These are phyloP conservation scores for Plasmodium knowlesi DNA, from an alignment of 169 alveolate species.

Conservation along the genomic window DNA sequence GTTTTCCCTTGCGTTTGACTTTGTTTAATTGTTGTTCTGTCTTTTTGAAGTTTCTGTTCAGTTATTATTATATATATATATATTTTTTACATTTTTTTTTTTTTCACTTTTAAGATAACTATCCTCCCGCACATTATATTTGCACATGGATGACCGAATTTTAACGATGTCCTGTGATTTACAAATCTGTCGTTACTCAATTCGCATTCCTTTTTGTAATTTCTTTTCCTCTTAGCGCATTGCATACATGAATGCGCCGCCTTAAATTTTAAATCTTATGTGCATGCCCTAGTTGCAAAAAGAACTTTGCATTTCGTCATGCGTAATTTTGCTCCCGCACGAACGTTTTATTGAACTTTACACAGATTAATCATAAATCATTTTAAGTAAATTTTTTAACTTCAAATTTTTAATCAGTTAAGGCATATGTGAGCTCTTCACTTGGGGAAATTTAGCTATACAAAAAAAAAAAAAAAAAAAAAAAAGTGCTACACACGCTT, in stretches of 20 bases:
- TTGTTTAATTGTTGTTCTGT: neutral
- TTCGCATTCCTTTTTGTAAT: neutral
- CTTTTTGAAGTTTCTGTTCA: neutral
- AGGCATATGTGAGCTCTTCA: neutral
- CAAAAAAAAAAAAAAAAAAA: neutral
- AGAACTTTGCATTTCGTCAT: neutral
- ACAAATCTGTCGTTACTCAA: conserved; percentile 1
- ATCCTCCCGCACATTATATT: neutral
- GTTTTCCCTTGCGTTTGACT: neutral
- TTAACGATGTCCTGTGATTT: neutral
- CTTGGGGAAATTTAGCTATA: neutral
- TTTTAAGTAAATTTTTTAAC: neutral
- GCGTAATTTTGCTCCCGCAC: neutral
- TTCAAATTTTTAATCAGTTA: neutral
- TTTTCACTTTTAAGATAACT: neutral
- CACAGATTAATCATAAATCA: neutral
- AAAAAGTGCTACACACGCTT: neutral
- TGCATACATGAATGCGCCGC: neutral
- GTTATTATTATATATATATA: neutral
- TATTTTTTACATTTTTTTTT: neutral
- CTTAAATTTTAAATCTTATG: neutral
- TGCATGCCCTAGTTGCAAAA: conserved; percentile 1
- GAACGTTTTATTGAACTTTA: neutral
- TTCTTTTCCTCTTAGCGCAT: neutral
- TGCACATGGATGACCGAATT: neutral